A percentile compares a stretch with the other conserved stretches of the same genome.
phyloP scores from a whole-genome alignment of 73 alveolate genomes.

The Paramecium bursaria region DNA sequence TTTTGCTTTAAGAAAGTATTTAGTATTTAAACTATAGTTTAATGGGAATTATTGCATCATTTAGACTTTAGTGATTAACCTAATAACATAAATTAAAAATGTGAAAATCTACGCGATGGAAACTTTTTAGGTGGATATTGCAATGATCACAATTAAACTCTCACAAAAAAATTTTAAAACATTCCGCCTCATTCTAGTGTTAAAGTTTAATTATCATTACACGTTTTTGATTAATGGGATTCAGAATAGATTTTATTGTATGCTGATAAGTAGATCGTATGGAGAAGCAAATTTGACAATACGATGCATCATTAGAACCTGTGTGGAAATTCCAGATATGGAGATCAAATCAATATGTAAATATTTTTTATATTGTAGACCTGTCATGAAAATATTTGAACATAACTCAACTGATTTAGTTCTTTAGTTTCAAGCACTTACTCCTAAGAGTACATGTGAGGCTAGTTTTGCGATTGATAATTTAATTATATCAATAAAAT shows the following conservation, averaged over 20 bases:
- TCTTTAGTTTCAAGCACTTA: conserved; percentile 1
- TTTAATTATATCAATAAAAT: conserved; percentile 22
- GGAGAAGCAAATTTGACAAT: conserved; percentile 41
- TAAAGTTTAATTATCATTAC: conserved; percentile 48
- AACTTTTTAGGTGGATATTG: conserved; percentile 30
- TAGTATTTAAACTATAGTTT: background rate
- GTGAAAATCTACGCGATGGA: conserved; percentile 39
- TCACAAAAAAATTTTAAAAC: conserved; percentile 18
- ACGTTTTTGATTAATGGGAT: conserved; percentile 61
- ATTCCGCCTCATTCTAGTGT: conserved; percentile 16
- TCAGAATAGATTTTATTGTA: conserved; percentile 24
- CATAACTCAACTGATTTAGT: conserved; percentile 11
- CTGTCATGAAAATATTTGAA: conserved; percentile 18
- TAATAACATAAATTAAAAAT: background rate
- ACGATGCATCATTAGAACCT: conserved; percentile 16
- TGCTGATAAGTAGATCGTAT: conserved; percentile 25
- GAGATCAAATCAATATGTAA: conserved; percentile 48
- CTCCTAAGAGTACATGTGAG: conserved; percentile 28
- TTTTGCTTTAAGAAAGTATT: conserved; percentile 11
- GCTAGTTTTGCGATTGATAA: conserved; percentile 63
- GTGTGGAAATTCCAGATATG: conserved; percentile 43
- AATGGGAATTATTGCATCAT: conserved; percentile 52
- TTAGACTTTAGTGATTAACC: conserved; percentile 37
- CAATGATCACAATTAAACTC: background rate
- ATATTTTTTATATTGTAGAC: conserved; percentile 26